These are phyloP conservation scores for Hypoxylon sp. DNA, from an alignment of 2,329 filamentous ascomycete species.

Conservation along the genomic window DNA sequence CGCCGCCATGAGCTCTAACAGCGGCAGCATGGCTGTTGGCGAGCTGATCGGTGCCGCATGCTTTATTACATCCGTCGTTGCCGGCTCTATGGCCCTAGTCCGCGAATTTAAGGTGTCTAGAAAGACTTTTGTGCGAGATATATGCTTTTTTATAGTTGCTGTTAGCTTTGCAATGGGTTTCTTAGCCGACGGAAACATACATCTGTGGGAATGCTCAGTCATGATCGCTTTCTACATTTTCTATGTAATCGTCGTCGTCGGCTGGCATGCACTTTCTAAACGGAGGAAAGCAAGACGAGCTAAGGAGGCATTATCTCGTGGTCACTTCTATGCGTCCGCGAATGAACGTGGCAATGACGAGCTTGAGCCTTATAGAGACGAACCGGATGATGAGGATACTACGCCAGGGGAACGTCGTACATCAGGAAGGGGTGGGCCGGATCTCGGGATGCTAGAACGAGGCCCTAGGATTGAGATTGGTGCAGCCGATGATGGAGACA, in stretches of 20 bases:
- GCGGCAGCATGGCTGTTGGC: constrained; percentile 95
- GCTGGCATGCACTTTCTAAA: constrained; percentile 90
- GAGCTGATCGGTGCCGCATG: constrained; percentile 95
- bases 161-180: constrained; percentile 90
- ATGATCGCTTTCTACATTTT: constrained; percentile 95
- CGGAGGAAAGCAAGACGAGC: constrained; percentile 72
- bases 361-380: constrained; percentile 75
- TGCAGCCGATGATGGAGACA: constrained; percentile 60
- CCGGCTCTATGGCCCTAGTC: constrained; percentile 97
- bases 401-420: constrained; percentile 54
- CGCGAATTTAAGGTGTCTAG: constrained; percentile 92
- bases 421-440: constrained; percentile 52
- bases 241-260: constrained; percentile 89
- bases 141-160: constrained; percentile 91
- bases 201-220: constrained; percentile 87
- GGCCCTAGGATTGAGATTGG: constrained; percentile 65
- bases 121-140: constrained; percentile 91
- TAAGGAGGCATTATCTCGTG: constrained; percentile 79
- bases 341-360: constrained; percentile 67
- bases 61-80: constrained; percentile 97
- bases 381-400: constrained; percentile 68
- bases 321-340: constrained; percentile 76
- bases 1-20: constrained; percentile 96
- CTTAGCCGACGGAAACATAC: constrained; percentile 84
- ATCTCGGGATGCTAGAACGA: constrained; percentile 63